These are phyloP conservation scores for Asterochloris sp. DNA, from an alignment of 139 green algal species.

Conservation along the genomic window DNA sequence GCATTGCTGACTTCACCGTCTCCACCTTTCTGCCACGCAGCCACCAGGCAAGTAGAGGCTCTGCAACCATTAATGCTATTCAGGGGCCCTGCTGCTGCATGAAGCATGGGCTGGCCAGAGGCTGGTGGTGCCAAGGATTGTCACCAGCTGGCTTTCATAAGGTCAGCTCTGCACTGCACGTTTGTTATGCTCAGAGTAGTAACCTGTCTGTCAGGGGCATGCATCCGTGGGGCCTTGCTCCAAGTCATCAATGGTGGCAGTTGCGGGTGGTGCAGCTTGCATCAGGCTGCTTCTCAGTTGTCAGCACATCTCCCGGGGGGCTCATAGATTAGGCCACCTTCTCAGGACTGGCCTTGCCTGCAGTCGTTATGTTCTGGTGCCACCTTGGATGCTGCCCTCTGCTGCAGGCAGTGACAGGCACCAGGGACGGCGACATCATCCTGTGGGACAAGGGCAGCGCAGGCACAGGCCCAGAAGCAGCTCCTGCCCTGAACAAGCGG, in stretches of 20 bases:
- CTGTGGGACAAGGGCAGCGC: conserved; percentile 58
- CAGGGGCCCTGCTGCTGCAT: too few relatives aligned
- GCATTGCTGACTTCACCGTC: conserved; percentile 56
- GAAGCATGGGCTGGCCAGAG: too few relatives aligned
- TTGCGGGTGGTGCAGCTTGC: not conserved
- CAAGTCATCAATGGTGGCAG: too few relatives aligned
- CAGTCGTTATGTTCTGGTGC: not conserved
- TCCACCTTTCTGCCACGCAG: conserved; percentile 59
- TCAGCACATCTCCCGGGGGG: not conserved
- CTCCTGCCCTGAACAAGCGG: conserved; percentile 33
- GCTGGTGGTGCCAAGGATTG: too few relatives aligned
- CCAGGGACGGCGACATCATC: conserved; percentile 68
- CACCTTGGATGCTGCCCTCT: not conserved
- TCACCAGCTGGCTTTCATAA: too few relatives aligned
- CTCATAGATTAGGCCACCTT: not conserved
- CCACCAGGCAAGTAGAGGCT: conserved; percentile 14
- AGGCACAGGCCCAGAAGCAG: conserved; percentile 5
- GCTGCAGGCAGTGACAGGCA: conserved; percentile 47
- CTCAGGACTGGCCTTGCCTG: not conserved
- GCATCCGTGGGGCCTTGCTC: too few relatives aligned
- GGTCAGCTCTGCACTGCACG: too few relatives aligned
- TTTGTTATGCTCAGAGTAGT: too few relatives aligned
- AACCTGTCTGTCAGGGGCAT: too few relatives aligned
- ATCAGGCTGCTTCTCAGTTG: not conserved
- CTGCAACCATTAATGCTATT: too few relatives aligned